Evolutionary conservation across 1,284 basidiomycete genomes (phyloP), one percentile per base, ranked within the genome.

Genomic region (Malassezia brasiliensis): DNA sequence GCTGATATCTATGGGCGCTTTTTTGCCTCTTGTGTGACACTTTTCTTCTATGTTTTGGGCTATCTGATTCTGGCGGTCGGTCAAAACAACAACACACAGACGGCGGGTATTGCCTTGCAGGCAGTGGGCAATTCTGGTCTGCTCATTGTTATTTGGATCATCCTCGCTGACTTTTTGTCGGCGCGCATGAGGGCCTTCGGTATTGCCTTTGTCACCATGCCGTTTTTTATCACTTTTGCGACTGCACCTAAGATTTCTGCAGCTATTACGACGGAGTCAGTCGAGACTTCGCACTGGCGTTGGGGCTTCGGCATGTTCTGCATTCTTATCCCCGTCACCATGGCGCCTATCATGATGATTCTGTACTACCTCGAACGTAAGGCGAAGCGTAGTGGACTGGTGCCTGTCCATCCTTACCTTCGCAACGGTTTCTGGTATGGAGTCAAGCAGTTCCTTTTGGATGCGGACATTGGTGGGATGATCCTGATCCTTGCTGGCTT

Each of bases 111-210:
- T 37, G 67, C 69, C 37, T 52, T 74, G 44, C 68, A 72, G 28
- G 67, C 69, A 20, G 58, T 72, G 44, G 72, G 72, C 15, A 71
- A 71, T 52, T 65, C 69, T 2, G 71, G 71, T 28, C 40, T 65
- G 1, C 68, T 73, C 53, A 72, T 74, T 60, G 66, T 73, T 57
- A 67, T 70, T 47, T 69, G 73, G 59, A 69, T 73, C 50, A 61
- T 73, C 11, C 49, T 74, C 25, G 72, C 72, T 32, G 72, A 74
- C 56, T 66, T 61, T 52, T 60, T 68, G 53, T 63, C 69, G 7
- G 63, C 70, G 8, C 64, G 68, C 36, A 67, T 62, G 63, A 61
- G 72, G 20, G 68, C 69, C 4, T 47, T 62, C 12, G 65, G 65
- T 32, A 67, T 69, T 53, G 69, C 71, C 15, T 52, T 73, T 25